These are phyloP conservation scores for Zygoascus sp. DNA, from an alignment of 1,139 yeast genomes.

Conservation along the genomic window DNA sequence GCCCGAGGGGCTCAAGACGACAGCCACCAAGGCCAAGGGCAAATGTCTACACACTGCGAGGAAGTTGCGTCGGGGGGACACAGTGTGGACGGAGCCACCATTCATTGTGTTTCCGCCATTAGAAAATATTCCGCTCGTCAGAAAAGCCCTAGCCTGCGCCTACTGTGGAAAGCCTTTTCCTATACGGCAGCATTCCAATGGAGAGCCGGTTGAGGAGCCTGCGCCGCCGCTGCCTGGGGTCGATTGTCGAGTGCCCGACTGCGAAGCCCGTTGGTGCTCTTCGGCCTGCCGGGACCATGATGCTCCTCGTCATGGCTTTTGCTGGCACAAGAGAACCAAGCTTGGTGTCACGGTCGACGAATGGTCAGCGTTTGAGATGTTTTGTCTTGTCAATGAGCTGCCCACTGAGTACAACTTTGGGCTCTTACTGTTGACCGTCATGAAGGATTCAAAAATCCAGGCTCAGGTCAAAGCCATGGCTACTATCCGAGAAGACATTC, in stretches of 20 bases:
- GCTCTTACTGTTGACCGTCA: slow-evolving; percentile 49
- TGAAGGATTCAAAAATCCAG: slow-evolving; percentile 36
- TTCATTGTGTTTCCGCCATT: slow-evolving; percentile 67
- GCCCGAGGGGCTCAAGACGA: slow-evolving; percentile 54
- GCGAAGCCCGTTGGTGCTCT: slow-evolving; percentile 30
- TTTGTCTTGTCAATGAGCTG: slow-evolving; percentile 63
- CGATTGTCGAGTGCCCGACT: slow-evolving; percentile 19
- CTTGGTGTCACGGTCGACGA: slow-evolving; percentile 43
- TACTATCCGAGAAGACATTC: slow-evolving; percentile 58
- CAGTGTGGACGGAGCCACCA: slow-evolving; percentile 60
- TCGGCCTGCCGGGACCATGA: slow-evolving; percentile 38
- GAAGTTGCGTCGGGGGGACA: slow-evolving; percentile 42
- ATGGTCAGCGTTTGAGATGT: slow-evolving; percentile 55
- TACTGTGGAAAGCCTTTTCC: slow-evolving; percentile 67
- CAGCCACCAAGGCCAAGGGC: slow-evolving; percentile 36
- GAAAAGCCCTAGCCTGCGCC: slow-evolving; percentile 69
- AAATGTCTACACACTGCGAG: slow-evolving; percentile 34
- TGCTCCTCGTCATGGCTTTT: slow-evolving; percentile 49
- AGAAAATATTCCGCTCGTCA: slow-evolving; percentile 59
- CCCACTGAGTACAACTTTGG: slow-evolving; percentile 65
- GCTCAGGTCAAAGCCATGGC: slow-evolving; percentile 62
- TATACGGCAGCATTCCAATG: slow-evolving; percentile 22
- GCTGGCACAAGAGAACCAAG: slow-evolving; percentile 48
- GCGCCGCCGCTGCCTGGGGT: slow-evolving; percentile 17
- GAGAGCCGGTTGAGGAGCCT: neutral